Conservation (phyloP, 768 basidiomycete species). For the Phanerochaete sordida region DNA sequence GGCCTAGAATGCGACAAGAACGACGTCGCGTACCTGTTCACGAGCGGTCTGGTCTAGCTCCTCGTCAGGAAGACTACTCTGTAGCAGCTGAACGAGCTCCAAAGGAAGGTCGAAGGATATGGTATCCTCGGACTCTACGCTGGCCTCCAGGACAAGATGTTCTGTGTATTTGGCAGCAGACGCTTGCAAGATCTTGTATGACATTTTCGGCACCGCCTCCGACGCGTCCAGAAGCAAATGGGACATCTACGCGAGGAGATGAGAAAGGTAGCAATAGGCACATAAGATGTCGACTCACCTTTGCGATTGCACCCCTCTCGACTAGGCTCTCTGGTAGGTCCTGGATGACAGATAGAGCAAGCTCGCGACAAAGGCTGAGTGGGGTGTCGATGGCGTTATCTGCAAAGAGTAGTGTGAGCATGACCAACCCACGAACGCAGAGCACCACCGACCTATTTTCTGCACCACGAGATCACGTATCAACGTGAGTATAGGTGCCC, state of each 20-base stretch:
- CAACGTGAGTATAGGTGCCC: constrained; percentile 47
- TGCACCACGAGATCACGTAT: constrained; percentile 59
- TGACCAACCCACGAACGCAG: not conserved
- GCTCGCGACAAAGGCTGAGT: constrained; percentile 60
- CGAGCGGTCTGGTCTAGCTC: constrained; percentile 35
- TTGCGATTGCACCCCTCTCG: constrained; percentile 58
- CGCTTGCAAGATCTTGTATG: constrained; percentile 66
- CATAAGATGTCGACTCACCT: constrained; percentile 33
- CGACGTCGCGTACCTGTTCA: constrained; percentile 28
- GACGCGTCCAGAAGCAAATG: constrained; percentile 69
- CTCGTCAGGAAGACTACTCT: constrained; percentile 38
- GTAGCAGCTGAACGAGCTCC: constrained; percentile 65
- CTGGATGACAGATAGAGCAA: constrained; percentile 66
- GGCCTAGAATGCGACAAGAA: not conserved
- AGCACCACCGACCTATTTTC: constrained; percentile 42
- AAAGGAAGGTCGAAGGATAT: constrained; percentile 56
- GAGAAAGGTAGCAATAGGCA: too few species aligned
- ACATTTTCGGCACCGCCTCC: constrained; percentile 68
- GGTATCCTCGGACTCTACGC: constrained; percentile 63
- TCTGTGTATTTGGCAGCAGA: constrained; percentile 78
- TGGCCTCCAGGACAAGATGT: constrained; percentile 81
- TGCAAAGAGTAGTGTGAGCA: not conserved
- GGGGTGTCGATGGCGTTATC: constrained; percentile 33
- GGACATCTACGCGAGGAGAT: too few species aligned
- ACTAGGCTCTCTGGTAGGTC: constrained; percentile 61